phyloP scores from a whole-genome alignment of 1,284 basidiomycete species.

The Trichosporon coremiiforme region DNA sequence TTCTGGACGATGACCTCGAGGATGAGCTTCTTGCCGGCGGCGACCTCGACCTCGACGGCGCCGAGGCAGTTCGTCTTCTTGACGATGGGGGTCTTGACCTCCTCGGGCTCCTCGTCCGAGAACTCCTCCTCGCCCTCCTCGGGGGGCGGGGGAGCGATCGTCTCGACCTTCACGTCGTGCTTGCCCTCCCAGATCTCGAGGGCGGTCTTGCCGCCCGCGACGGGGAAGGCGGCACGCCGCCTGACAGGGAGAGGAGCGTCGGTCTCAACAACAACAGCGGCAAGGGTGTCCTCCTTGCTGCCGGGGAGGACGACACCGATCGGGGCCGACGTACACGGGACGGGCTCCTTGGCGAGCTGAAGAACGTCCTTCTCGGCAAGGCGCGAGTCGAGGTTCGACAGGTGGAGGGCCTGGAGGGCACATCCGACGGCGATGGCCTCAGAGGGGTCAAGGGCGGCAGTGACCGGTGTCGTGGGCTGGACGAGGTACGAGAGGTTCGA shows the following conservation, averaged over 20 bases:
- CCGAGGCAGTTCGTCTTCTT: constrained; percentile 64
- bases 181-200: constrained; percentile 88
- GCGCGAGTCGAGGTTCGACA: constrained; percentile 61
- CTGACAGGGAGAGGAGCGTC: constrained; percentile 80
- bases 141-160: constrained; percentile 56
- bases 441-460: constrained; percentile 75
- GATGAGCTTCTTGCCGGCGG: constrained; percentile 63
- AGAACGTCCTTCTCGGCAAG: constrained; percentile 58
- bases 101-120: constrained; percentile 65
- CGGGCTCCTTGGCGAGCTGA: constrained; percentile 60
- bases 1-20: constrained; percentile 65
- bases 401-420: constrained; percentile 78
- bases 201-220: constrained; percentile 64
- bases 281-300: constrained; percentile 56
- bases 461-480: constrained; percentile 63
- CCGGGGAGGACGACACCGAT: constrained; percentile 81
- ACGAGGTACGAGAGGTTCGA: constrained; percentile 72
- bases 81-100: constrained; percentile 67
- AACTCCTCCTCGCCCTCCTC: constrained; percentile 44
- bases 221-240: constrained; percentile 70
- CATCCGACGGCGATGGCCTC: constrained; percentile 86
- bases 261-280: constrained; percentile 66
- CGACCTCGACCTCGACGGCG: constrained; percentile 61
- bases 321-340: constrained; percentile 66
- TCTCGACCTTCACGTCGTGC: constrained; percentile 75